phyloP scores from a whole-genome alignment of 2,329 filamentous ascomycete genomes.

The Aspergillus sp. region DNA sequence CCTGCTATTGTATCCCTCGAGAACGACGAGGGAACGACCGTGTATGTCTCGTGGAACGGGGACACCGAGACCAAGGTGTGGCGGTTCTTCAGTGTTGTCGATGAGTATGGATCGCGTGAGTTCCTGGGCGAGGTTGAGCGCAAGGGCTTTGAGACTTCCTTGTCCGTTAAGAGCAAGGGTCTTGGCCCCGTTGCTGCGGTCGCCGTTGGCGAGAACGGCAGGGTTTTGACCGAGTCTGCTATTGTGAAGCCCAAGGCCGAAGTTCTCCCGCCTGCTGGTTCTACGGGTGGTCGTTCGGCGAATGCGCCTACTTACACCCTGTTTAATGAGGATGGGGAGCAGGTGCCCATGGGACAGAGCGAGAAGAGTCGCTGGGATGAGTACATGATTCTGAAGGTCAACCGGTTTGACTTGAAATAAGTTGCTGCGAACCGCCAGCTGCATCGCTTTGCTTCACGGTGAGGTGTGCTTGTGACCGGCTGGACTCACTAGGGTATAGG shows the following conservation, averaged over 20 bases:
- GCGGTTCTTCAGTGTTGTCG: constrained; percentile 23
- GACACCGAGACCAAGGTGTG: constrained; percentile 47
- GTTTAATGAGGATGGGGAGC: constrained; percentile 3
- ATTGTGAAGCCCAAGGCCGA: constrained; percentile 21
- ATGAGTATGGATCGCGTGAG: constrained; percentile 8
- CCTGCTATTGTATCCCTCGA: constrained; percentile 36
- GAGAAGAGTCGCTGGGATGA: constrained; percentile 10
- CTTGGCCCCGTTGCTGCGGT: constrained; percentile 45
- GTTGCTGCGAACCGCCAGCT: background rate
- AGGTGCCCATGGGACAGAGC: background rate
- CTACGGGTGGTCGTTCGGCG: background rate
- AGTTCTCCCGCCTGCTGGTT: constrained; percentile 16
- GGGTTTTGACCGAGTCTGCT: constrained; percentile 23
- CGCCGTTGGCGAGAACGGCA: constrained; percentile 26
- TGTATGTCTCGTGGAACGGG: constrained; percentile 56
- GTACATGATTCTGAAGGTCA: constrained; percentile 15
- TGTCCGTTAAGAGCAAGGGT: constrained; percentile 19
- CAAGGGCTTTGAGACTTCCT: constrained; percentile 29
- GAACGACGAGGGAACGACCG: constrained; percentile 28
- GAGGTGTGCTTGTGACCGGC: background rate
- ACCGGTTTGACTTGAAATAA: constrained; percentile 13
- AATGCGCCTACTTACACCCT: background rate
- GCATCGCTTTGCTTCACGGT: background rate
- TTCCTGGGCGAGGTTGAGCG: constrained; percentile 9
- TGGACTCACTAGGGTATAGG: background rate